Conservation (phyloP, 345 rosid species). For the Diplotaxis tenuifolia region DNA sequence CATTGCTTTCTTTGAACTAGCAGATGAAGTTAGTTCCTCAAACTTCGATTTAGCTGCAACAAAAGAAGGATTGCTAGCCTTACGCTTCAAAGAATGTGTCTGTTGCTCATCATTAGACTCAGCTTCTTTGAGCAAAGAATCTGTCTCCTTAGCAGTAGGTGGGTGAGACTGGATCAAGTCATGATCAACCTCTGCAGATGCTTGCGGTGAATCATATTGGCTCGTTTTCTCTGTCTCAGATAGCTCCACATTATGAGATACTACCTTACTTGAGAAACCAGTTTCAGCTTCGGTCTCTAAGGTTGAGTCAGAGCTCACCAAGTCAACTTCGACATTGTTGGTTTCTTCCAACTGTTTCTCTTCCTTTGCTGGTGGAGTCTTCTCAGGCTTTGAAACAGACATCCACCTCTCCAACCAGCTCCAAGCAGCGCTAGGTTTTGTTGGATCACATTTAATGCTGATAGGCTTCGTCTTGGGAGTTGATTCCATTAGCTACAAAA, state of each 20-base stretch:
- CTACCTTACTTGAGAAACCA: slow-evolving; percentile 39
- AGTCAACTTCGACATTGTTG: slow-evolving; percentile 32
- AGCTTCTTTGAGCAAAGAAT: slow-evolving; percentile 32
- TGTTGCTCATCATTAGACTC: slow-evolving; percentile 54
- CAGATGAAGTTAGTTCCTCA: slow-evolving; percentile 58
- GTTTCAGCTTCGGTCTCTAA: slow-evolving; percentile 43
- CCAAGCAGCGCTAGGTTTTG: slow-evolving; percentile 81
- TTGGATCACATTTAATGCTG: slow-evolving; percentile 74
- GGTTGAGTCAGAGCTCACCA: slow-evolving; percentile 33
- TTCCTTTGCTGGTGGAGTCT: slow-evolving; percentile 41
- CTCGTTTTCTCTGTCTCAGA: slow-evolving; percentile 38
- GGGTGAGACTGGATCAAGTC: slow-evolving; percentile 37
- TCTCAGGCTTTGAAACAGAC: slow-evolving; percentile 58
- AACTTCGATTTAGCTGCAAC: slow-evolving; percentile 70
- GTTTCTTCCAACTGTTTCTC: slow-evolving; percentile 40
- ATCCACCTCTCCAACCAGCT: slow-evolving; percentile 98
- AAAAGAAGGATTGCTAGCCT: slow-evolving; percentile 62
- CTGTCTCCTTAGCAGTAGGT: slow-evolving; percentile 32
- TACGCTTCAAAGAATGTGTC: slow-evolving; percentile 61
- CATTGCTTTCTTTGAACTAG: slow-evolving; percentile 43
- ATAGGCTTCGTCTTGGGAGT: slow-evolving; percentile 65
- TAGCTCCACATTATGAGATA: slow-evolving; percentile 34
- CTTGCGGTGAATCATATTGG: slow-evolving; percentile 41
- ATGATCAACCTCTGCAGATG: slow-evolving; percentile 37
- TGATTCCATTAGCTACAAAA: slow-evolving; percentile 81